Percentiles rank a stretch among this genome's conserved stretches.
phyloP scores from a whole-genome alignment of 1,284 basidiomycete genomes.

The Inonotus hispidus region DNA sequence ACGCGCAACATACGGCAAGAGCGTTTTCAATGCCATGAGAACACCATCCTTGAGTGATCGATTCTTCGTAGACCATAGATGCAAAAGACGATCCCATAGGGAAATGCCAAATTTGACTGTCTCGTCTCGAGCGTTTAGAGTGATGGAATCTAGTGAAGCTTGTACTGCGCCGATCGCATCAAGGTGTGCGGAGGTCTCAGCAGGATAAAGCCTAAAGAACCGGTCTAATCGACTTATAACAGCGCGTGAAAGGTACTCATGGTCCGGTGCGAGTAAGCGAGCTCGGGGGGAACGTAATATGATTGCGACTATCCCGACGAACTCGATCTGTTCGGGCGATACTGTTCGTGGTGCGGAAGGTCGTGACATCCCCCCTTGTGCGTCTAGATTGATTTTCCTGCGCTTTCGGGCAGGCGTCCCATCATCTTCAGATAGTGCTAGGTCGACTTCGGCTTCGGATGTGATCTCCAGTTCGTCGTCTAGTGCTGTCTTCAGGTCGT shows the following conservation, averaged over 20 bases:
- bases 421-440: slow-evolving; percentile 23
- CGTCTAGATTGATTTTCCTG: not conserved
- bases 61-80: slow-evolving; percentile 74
- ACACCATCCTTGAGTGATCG: slow-evolving; percentile 62
- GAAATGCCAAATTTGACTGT: slow-evolving; percentile 54
- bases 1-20: slow-evolving; percentile 67
- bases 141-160: slow-evolving; percentile 61
- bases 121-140: slow-evolving; percentile 61
- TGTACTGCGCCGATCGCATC: slow-evolving; percentile 68
- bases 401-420: slow-evolving; percentile 11
- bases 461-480: slow-evolving; percentile 33
- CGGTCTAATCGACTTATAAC: slow-evolving; percentile 62
- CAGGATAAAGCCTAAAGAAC: slow-evolving; percentile 59
- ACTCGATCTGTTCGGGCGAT: slow-evolving; percentile 64
- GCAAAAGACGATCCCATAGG: slow-evolving; percentile 61
- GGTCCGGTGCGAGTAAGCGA: slow-evolving; percentile 42
- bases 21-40: slow-evolving; percentile 57
- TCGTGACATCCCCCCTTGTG: not conserved
- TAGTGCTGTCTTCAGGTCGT: slow-evolving; percentile 43
- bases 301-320: slow-evolving; percentile 59
- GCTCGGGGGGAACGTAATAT: slow-evolving; percentile 57
- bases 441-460: slow-evolving; percentile 23
- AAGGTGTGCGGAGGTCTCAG: slow-evolving; percentile 70
- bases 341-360: slow-evolving; percentile 31
- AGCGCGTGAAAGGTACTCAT: slow-evolving; percentile 38